A percentile compares a stretch with the other conserved stretches of the same genome.
phyloP scores from a whole-genome alignment of 2,329 filamentous ascomycete species.

The Thermothelomyces thermophilus region DNA sequence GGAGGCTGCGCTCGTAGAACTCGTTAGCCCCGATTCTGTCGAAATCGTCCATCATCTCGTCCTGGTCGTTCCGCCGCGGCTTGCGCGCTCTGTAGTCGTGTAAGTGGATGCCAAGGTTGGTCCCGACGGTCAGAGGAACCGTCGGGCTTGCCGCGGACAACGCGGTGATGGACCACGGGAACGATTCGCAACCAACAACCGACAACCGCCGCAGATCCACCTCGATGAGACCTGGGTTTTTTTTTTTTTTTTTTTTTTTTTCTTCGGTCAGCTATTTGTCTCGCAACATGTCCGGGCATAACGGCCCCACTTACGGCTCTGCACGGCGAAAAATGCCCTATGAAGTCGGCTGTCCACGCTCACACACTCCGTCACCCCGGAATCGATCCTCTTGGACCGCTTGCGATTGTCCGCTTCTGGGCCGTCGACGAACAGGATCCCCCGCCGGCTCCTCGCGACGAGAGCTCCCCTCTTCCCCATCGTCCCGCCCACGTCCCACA shows the following conservation, averaged over 20 bases:
- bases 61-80: slow-evolving; percentile 27
- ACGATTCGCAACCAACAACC: slow-evolving; percentile 62
- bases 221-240: slow-evolving; percentile 57
- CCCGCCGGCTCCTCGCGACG: slow-evolving; percentile 57
- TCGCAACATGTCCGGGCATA: not conserved
- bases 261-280: not conserved
- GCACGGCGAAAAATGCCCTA: slow-evolving; percentile 73
- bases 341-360: slow-evolving; percentile 64
- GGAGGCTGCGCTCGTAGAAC: slow-evolving; percentile 28
- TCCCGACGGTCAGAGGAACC: slow-evolving; percentile 76
- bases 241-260: too few relatives aligned
- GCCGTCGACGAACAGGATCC: slow-evolving; percentile 57
- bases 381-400: slow-evolving; percentile 60
- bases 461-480: slow-evolving; percentile 53
- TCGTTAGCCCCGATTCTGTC: slow-evolving; percentile 25
- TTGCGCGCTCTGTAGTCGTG: slow-evolving; percentile 61
- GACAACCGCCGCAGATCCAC: slow-evolving; percentile 71
- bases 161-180: slow-evolving; percentile 76
- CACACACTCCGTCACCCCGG: slow-evolving; percentile 72
- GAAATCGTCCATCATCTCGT: slow-evolving; percentile 34
- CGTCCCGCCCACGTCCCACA: slow-evolving; percentile 70
- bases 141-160: slow-evolving; percentile 62
- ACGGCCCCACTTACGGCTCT: slow-evolving; percentile 49
- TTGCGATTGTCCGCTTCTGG: slow-evolving; percentile 38
- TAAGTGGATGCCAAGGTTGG: slow-evolving; percentile 71